Evolutionary conservation across 345 rosid genomes (phyloP), one percentile per base, ranked within the genome.

Genomic region (Gossypium sturtianum): DNA sequence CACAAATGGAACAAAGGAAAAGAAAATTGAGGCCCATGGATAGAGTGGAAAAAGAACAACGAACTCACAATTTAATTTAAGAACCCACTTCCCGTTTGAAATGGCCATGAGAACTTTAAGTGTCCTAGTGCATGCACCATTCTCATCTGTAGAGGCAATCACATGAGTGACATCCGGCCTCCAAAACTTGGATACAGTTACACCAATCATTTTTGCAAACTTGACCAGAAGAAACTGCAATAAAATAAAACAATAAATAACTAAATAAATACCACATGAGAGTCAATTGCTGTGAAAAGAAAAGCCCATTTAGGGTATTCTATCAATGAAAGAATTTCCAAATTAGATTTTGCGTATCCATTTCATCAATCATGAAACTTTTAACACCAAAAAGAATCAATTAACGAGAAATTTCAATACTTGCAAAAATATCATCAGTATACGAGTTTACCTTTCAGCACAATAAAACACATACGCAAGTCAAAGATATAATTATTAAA

Each of bases 61-160:
- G 51, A 80, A 82, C 97, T 89, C 77, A 94, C 98, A 94, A 34
- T 89, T 83, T 44, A 87, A 77, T 56, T 87, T 85, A 49, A 94
- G 84, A 74, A 92, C 87, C 97, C 98, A 94, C 80, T 79, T 88
- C 68, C 94, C 98, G 64, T 83, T 83, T 47, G 89, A 81, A 77
- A 89, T 90, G 73, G 97, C 93, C 94, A 90, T 88, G 59, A 94
- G 94, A 84, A 92, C 92, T 80, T 94, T 92, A 19, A 89, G 66
- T 9, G 98, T 92, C 82, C 97, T 82, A 59, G 84, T 85, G 84
- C 93, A 92, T 19, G 97, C 96, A 75, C 97, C 94, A 15, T 82
- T 71, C 17, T 71, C 83, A 75, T 87, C 85, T 56, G 91, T 86
- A 38, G 94, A 84, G 65, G 97, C 97, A 81, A 94, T 89, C 58